phyloP scores from a whole-genome alignment of 768 basidiomycete genomes.

The Naematelia aurantialba region DNA sequence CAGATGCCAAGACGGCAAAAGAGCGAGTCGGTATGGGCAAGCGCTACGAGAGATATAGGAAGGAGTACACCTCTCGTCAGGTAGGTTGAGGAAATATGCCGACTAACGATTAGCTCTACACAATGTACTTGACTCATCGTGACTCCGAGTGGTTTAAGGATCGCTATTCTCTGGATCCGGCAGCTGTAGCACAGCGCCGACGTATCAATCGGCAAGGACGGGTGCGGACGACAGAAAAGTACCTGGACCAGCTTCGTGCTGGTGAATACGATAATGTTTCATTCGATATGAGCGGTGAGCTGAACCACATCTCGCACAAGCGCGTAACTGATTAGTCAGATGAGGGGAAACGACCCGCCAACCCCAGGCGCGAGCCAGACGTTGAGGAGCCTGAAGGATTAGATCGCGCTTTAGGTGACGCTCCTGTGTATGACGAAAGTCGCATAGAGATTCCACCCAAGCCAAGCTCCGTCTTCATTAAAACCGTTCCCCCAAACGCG shows the following conservation, averaged over 20 bases:
- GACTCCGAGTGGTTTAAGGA: constrained; percentile 96
- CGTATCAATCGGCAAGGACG: constrained; percentile 81
- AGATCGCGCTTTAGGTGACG: constrained; percentile 30
- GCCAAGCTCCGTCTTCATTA: constrained; percentile 71
- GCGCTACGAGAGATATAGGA: constrained; percentile 91
- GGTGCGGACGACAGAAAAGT: constrained; percentile 67
- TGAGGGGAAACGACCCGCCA: constrained; percentile 68
- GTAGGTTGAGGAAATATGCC: constrained; percentile 55
- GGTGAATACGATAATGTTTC: constrained; percentile 68
- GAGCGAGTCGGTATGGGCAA: constrained; percentile 44
- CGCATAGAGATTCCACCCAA: constrained; percentile 38
- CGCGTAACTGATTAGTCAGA: constrained; percentile 48
- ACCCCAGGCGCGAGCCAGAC: constrained; percentile 17
- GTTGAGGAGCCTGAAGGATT: constrained; percentile 38
- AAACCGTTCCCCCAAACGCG: constrained; percentile 90
- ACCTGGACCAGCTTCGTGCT: constrained; percentile 73
- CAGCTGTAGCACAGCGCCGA: constrained; percentile 66
- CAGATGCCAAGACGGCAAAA: constrained; percentile 10
- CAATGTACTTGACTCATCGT: constrained; percentile 91
- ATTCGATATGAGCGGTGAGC: constrained; percentile 31
- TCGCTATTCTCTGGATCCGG: constrained; percentile 79
- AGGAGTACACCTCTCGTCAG: constrained; percentile 80
- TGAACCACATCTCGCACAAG: neutral
- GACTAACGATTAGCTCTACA: constrained; percentile 66
- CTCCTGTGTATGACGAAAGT: constrained; percentile 22